Evolutionary conservation across 768 basidiomycete genomes (phyloP).

Genomic region (Kockovaella imperatae): DNA sequence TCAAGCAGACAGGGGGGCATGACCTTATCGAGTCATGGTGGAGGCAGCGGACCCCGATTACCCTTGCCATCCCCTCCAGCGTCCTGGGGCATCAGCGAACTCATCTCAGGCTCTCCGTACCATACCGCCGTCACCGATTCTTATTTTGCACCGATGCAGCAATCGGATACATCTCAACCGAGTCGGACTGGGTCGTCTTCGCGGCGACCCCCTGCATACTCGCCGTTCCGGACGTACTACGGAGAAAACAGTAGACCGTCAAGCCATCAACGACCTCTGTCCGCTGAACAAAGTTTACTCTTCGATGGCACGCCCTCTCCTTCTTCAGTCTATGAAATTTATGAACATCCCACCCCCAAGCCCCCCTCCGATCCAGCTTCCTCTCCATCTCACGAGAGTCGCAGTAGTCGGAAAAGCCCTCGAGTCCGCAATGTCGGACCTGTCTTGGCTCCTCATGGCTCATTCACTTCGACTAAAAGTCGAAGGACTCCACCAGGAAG

Average conservation of each 20-base stretch:
- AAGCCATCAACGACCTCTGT: not conserved
- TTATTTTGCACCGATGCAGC: not conserved
- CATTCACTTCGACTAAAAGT: constrained; percentile 19
- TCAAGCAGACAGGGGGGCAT: too few relatives aligned
- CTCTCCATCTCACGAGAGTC: not conserved
- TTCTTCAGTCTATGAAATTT: too few relatives aligned
- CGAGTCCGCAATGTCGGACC: constrained; percentile 12
- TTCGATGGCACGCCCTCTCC: too few relatives aligned
- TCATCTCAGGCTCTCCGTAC: constrained; percentile 1
- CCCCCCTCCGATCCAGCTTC: not conserved
- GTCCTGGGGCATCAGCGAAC: constrained; percentile 3
- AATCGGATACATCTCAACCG: not conserved
- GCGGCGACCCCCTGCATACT: not conserved
- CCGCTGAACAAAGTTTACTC: too few relatives aligned
- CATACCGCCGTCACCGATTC: not conserved
- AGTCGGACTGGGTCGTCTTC: too few relatives aligned
- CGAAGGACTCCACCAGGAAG: constrained; percentile 1
- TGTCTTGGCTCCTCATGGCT: constrained; percentile 26
- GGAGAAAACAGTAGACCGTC: too few relatives aligned
- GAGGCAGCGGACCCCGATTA: too few relatives aligned
- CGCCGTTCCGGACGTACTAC: not conserved
- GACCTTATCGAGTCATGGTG: too few relatives aligned
- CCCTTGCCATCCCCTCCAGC: not conserved
- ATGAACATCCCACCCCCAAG: too few relatives aligned
- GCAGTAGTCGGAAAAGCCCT: constrained; percentile 2